A percentile compares a stretch with the other conserved stretches of the same genome.
phyloP scores from a whole-genome alignment of 2,329 filamentous ascomycete species.

The Cryphonectria japonica region DNA sequence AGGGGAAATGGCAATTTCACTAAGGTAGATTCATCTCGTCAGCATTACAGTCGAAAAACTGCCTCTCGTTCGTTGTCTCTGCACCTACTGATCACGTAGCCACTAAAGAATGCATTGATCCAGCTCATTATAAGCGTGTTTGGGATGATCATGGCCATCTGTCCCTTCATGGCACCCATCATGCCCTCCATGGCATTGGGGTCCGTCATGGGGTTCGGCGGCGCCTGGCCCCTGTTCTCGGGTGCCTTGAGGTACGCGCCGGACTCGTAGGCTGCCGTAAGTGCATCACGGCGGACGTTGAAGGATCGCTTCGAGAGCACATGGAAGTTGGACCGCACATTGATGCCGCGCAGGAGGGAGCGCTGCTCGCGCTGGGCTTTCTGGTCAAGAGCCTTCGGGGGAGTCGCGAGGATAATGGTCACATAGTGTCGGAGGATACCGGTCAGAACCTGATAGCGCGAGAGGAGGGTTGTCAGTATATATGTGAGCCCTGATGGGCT shows the following conservation, averaged over 20 bases:
- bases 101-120: constrained; percentile 99
- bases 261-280: constrained; percentile 80
- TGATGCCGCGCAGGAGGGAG: constrained; percentile 80
- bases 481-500: not conserved
- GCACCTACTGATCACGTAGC: constrained; percentile 89
- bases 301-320: constrained; percentile 80
- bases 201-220: constrained; percentile 92
- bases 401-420: constrained; percentile 82
- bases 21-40: constrained; percentile 36
- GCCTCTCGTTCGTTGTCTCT: not conserved
- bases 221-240: constrained; percentile 81
- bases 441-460: constrained; percentile 78
- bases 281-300: constrained; percentile 75
- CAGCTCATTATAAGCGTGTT: constrained; percentile 99
- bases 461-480: constrained; percentile 43
- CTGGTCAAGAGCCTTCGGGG: constrained; percentile 81
- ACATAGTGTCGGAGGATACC: constrained; percentile 96
- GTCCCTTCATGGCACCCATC: constrained; percentile 99
- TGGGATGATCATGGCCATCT: constrained; percentile 99
- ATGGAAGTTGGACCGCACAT: constrained; percentile 80
- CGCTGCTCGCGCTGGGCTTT: constrained; percentile 84
- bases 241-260: constrained; percentile 91
- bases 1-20: constrained; percentile 98
- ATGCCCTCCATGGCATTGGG: constrained; percentile 98
- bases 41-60: not conserved